Conservation (phyloP, 768 basidiomycete species). For the Lactarius quietus region DNA sequence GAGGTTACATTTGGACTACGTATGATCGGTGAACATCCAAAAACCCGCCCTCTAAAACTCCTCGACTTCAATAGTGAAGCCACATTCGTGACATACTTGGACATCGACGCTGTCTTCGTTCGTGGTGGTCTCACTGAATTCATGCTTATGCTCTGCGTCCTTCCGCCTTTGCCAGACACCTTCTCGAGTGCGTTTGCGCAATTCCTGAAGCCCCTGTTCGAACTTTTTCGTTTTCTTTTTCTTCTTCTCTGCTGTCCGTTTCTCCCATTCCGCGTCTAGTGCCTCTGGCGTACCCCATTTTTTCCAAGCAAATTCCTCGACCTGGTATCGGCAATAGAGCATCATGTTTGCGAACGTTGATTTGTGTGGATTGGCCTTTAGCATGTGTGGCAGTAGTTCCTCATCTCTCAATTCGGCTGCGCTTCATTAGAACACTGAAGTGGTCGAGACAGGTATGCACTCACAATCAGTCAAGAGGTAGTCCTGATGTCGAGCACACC, state of each 20-base stretch:
- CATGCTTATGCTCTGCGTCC: conserved; percentile 86
- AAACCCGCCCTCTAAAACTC: conserved; percentile 48
- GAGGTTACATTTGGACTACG: background rate
- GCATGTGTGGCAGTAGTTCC: conserved; percentile 85
- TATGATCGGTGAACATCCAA: background rate
- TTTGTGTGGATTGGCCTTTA: conserved; percentile 93
- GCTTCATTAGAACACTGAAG: conserved; percentile 1
- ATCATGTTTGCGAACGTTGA: conserved; percentile 99
- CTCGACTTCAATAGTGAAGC: conserved; percentile 88
- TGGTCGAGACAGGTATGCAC: conserved; percentile 29
- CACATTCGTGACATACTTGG: conserved; percentile 86
- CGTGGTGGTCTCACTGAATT: conserved; percentile 60
- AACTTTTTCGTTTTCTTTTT: conserved; percentile 94
- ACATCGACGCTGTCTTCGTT: conserved; percentile 52
- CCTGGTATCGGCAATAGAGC: conserved; percentile 91
- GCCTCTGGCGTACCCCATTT: conserved; percentile 97
- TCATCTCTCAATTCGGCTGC: conserved; percentile 92
- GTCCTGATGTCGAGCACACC: conserved; percentile 48
- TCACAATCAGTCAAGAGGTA: conserved; percentile 91
- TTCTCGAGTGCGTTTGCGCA: conserved; percentile 81
- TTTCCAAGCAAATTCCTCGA: conserved; percentile 95
- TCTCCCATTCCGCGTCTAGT: conserved; percentile 83
- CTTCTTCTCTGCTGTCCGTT: conserved; percentile 75
- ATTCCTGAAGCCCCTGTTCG: conserved; percentile 80
- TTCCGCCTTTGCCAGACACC: conserved; percentile 85